Evolutionary conservation across 495 filamentous ascomycete species (phyloP), one percentile per base, ranked within the genome.

Genomic region (Bryoglossum gracile): DNA sequence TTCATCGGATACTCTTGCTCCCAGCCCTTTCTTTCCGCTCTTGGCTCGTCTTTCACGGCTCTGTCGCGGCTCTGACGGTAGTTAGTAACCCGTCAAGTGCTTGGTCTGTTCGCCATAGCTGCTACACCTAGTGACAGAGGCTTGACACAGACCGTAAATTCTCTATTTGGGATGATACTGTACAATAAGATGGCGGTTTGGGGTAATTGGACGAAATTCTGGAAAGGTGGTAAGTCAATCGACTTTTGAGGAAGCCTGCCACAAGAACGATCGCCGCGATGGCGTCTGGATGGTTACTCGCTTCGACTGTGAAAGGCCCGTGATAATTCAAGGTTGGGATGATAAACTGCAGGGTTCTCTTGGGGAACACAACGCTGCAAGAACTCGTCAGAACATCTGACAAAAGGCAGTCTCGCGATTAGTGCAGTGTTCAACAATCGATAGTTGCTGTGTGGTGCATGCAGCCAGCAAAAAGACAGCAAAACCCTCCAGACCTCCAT

Each of bases 241-340:
- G 23, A 23, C 24, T 30, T 35, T 42, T 2, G 13, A 44, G 46
- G 45, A 33, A 28, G 37, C 47, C 51, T 51, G 44, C 43, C 35
- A 26, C 51, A 44, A 40, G 45, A 58, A 23, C 36, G 55, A 58
- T 58, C 51, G 47, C 40, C 55, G 43, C 42, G 43, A 53, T 53
- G 46, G 55, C 50, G 55, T 54, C 55, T 53, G 46, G 37, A 46
- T 33, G 19, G 53, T 51, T 50, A 33, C 55, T 58, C 51, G 55
- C 55, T 54, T 51, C 37, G 47, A 54, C 16, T 42, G 45, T 46
- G 40, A 36, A 46, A 50, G 46, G 47, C 41, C 55, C 47, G 51
- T 54, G 55, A 41, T 54, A 54, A 54, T 28, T 42, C 55, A 48
- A 51, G 51, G 51, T 45, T 58, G 23, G 30, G 55, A 48, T 49